Evolutionary conservation across 2,329 filamentous ascomycete genomes (phyloP).

Genomic region (Ophiocordyceps australis): DNA sequence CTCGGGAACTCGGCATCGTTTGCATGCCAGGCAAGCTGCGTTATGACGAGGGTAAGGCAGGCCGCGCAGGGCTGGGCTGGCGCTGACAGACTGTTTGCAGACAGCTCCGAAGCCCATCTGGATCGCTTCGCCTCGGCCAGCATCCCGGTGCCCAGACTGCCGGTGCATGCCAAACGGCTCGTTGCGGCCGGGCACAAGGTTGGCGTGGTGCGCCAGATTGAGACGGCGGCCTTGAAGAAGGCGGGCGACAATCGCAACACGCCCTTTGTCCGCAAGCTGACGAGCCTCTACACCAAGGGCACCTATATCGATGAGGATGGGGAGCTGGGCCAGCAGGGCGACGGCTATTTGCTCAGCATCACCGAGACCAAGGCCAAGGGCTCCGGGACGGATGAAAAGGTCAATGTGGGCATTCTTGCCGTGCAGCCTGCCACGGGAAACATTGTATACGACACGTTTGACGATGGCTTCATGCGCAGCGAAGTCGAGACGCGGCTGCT

Average conservation of each 20-base stretch:
- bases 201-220: conserved; percentile 81
- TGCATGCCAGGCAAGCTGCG: conserved; percentile 92
- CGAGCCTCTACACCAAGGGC: conserved; percentile 93
- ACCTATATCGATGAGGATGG: conserved; percentile 93
- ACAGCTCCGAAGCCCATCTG: conserved; percentile 80
- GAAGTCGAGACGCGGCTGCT: conserved; percentile 91
- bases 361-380: conserved; percentile 69
- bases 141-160: conserved; percentile 78
- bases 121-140: conserved; percentile 89
- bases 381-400: conserved; percentile 78
- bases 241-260: conserved; percentile 86
- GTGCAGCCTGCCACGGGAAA: conserved; percentile 93
- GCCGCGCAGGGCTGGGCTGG: conserved; percentile 2
- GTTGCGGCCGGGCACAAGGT: conserved; percentile 91
- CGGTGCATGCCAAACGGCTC: conserved; percentile 85
- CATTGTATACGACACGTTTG: conserved; percentile 88
- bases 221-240: conserved; percentile 91
- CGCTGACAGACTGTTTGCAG: conserved; percentile 14
- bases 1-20: conserved; percentile 82
- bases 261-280: conserved; percentile 82
- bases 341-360: conserved; percentile 81
- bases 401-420: conserved; percentile 78
- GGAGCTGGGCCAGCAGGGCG: conserved; percentile 40
- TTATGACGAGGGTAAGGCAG: conserved; percentile 62
- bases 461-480: conserved; percentile 93